Base-by-base conservation (phyloP, 257 asterid species). In the Penstemon eatonii region DNA sequence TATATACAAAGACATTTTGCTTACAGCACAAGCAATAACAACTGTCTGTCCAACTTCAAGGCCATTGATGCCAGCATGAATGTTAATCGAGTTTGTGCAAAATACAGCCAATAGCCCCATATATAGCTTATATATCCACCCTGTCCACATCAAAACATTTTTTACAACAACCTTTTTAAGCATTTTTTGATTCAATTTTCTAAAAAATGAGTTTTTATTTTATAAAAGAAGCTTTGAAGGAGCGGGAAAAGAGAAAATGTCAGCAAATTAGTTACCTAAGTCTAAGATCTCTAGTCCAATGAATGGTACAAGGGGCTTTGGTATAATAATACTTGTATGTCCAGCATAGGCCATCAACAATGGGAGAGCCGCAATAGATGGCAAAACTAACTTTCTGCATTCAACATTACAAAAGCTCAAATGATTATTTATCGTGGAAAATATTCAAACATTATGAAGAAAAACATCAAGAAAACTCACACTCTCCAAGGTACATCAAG, bases 401-500 rank as follows among this genome's bases (percentile, higher is more conserved):
- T 76, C 75, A 76, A 65, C 70, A 83, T 72, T 67, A 61, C 66
- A 75, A 18, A 57, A 51, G 71, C 71, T 65, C 68, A 64, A 77
- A 73, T 77, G 71, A 85, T 73, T 61, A 69, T 67, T 61, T 25
- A 36, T 10, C 8, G 7, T 11, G 42, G 44, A 68, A 53, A 25
- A 36, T 15, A 57, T 41, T 61, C 13, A 54, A 36, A 63, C 50
- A 11, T 40, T 69, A 46, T 36, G 8, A 52, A 46, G 61, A 56
- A 66, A 53, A 15, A 59, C 47, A 56, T 71, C 53, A 39, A 51
- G 70, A 63, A 75, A 47, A 79, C 96, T 87, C 84, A 92, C 98
- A 92, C 98, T 81, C 97, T 89, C 99, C 99, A 94, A 65, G 99
- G 99, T 63, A 91, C 83, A 69, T 90, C 99, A 71, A 93, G 99